phyloP scores from a whole-genome alignment of 768 basidiomycete genomes.

The Sarcodon sp. region DNA sequence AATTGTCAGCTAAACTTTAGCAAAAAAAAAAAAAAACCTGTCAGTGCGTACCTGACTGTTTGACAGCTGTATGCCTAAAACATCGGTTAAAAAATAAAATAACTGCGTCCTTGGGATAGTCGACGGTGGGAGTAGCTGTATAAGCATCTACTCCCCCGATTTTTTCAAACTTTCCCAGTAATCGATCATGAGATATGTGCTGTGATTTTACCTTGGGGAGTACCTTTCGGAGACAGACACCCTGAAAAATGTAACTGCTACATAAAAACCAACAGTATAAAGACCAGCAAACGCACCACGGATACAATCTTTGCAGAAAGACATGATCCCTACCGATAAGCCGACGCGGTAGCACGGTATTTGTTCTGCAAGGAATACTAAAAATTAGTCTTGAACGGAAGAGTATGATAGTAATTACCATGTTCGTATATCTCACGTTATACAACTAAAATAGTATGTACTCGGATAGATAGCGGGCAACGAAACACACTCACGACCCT shows the following conservation, averaged over 20 bases:
- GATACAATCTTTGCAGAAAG: conserved; percentile 15
- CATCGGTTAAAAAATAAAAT: conserved; percentile 27
- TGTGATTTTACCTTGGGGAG: conserved; percentile 16
- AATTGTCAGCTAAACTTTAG: no score
- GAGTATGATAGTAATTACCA: no score
- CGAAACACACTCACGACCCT: no score
- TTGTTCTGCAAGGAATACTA: no score
- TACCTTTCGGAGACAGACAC: conserved; percentile 23
- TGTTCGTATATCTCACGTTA: no score
- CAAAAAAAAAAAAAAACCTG: no score
- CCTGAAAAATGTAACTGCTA: conserved; percentile 5
- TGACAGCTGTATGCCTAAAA: conserved; percentile 19
- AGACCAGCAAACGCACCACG: conserved; percentile 4
- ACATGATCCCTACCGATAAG: conserved; percentile 4
- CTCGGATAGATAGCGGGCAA: no score
- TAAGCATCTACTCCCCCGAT: conserved; percentile 27
- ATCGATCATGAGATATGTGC: background rate
- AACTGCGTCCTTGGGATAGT: conserved; percentile 26
- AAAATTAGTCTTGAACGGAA: no score
- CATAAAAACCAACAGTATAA: background rate
- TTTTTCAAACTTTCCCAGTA: conserved; percentile 18
- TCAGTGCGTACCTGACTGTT: conserved; percentile 18
- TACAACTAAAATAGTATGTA: no score
- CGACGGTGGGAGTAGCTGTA: conserved; percentile 24
- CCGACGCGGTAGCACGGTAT: no score